Percentiles rank a stretch among this genome's conserved stretches.
Conservation (phyloP, 345 rosid genomes). For the Lepidium didymum region DNA sequence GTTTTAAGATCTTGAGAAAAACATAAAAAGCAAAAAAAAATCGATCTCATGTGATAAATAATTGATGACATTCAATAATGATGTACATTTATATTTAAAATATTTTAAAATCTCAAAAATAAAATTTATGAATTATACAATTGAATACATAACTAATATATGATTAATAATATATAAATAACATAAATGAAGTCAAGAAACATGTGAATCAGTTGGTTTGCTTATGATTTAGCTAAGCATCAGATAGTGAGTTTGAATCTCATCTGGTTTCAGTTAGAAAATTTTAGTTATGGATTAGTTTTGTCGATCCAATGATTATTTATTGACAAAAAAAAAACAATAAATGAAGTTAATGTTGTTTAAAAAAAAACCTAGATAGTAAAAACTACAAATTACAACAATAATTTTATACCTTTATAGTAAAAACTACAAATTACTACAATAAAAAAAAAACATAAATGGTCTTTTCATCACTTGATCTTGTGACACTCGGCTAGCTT, state of each 20-base stretch:
- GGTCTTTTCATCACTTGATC: too few relatives aligned
- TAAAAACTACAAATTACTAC: not conserved
- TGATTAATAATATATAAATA: not conserved
- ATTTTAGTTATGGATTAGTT: too few relatives aligned
- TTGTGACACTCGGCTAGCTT: too few relatives aligned
- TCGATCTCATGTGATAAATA: not conserved
- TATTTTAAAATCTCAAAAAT: not conserved
- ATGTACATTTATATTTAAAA: not conserved
- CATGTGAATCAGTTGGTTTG: too few relatives aligned
- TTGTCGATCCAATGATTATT: too few relatives aligned
- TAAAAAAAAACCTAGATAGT: not conserved
- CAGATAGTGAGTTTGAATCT: too few relatives aligned
- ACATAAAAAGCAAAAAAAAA: not conserved
- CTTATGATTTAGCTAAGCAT: too few relatives aligned
- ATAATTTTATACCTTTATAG: not conserved
- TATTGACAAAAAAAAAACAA: too few relatives aligned
- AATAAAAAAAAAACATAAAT: not conserved
- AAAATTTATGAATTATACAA: not conserved
- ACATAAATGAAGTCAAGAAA: not conserved
- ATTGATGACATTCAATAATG: not conserved
- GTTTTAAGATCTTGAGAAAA: too few relatives aligned
- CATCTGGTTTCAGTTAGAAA: too few relatives aligned
- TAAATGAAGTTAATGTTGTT: not conserved
- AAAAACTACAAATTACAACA: not conserved
- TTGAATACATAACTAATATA: not conserved